Base-by-base conservation (phyloP, 495 filamentous ascomycete genomes). In the Cladorrhinum samala region DNA sequence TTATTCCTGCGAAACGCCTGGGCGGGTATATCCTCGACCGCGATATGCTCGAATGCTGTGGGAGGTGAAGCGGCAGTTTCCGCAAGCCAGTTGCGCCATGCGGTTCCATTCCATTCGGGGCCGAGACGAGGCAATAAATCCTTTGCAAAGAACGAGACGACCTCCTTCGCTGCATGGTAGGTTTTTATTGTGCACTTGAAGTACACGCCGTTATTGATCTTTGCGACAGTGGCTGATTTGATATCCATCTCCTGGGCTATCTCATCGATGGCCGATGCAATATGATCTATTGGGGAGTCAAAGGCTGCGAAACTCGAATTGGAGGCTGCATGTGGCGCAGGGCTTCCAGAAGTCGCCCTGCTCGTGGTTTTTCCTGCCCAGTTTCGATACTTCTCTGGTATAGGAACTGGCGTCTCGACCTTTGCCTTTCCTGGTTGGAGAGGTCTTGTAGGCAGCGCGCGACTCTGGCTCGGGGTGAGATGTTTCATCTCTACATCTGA, bases 161-260 rank as follows among this genome's bases (percentile, higher is more conserved):
- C 27, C 27, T 33, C 27, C 18, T 51, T 37, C 2, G 58, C 24
- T 0, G 55, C 53, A 14, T 18, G 40, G 48, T 68, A 63, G 2
- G 57, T 46, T 21, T 56, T 59, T 8, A 74, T 62, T 25, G 61
- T 74, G 46, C 68, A 66, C 25, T 62, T 62, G 43, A 62, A 53
- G 44, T 57, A 72, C 9, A 75, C 16, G 14, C 58, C 60, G 0
- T 21, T 20, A 23, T 64, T 21, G 9, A 63, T 38, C 20, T 21
- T 56, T 1, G 38, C 17, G 7, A 52, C 37, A 16, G 56, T 49
- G 3, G 46, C 20, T 41, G 55, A 61, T 8, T 24, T 41, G 1
- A 62, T 38, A 14, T 61, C 51, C 9, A 39, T 17, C 20, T 56
- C 57, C 19, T 9, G 2, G 13, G 49, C 37, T 18, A 65, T 48